Evolutionary conservation across 805 yeast genomes (phyloP), one percentile per base, ranked within the genome.

Genomic region (Nakazawaea pomicola): DNA sequence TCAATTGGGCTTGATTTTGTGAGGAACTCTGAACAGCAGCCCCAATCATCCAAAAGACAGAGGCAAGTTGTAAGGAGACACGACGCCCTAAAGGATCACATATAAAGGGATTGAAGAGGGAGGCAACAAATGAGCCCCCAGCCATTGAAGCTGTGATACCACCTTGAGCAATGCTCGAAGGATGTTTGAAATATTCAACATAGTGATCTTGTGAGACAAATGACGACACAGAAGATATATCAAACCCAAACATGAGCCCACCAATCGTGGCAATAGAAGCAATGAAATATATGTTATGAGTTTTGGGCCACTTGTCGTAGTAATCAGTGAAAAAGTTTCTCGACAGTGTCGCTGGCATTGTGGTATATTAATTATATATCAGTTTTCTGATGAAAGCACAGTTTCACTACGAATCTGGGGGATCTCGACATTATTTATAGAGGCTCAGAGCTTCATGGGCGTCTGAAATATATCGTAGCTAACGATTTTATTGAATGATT

Each of bases 171-270:
- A 68, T 54, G 0, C 88, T 67, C 29, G 64, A 57, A 7, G 90
- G 88, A 33, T 58, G 38, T 45, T 70, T 49, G 60, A 84, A 84
- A 50, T 59, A 79, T 1, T 57, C 49, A 25, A 56, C 56, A 57
- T 84, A 86, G n/a, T 65, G 62, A 0, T 55, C 60, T 9, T 71
- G 60, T 2, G 68, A 67, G 31, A 84, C 66, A 50, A 85, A 83
- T 2, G 86, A 80, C 1, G 89, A 74, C 65, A 86, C 74, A 0
- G 95, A 83, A 3, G 91, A 77, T 38, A 83, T 78, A 57, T 86
- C 95, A 53, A 83, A 76, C 43, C 95, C 95, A 60, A 82, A 76
- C 57, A 85, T 70, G 62, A 78, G 64, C 33, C 90, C 91, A 32
- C 86, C 83, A 20, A 83, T 57, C 45, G 84, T 70, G 37, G 88